Evolutionary conservation across 2,329 filamentous ascomycete species (phyloP).

Genomic region (Mariannaea elegans): DNA sequence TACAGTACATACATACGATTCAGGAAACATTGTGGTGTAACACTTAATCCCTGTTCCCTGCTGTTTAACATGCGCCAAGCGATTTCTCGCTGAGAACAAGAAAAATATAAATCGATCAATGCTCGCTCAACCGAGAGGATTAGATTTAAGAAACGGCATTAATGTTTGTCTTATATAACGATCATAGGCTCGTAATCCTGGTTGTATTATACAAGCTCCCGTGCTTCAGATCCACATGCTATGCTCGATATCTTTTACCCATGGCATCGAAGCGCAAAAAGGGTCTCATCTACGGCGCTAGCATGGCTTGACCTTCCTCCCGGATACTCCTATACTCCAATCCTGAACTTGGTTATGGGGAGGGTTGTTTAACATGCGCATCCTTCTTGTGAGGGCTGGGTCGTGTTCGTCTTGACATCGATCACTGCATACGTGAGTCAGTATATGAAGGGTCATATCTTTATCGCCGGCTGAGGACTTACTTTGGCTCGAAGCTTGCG

Average conservation of each 20-base stretch:
- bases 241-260: conserved; percentile 44
- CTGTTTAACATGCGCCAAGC: conserved; percentile 3
- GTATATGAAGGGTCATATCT: not conserved
- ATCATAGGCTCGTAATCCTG: conserved; percentile 45
- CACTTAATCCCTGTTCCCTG: conserved; percentile 7
- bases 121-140: not conserved
- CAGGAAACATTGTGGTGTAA: not conserved
- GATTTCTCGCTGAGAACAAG: too few species aligned
- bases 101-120: too few species aligned
- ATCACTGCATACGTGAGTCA: conserved; percentile 71
- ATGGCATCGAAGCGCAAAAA: conserved; percentile 28
- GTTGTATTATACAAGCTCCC: conserved; percentile 48
- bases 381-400: conserved; percentile 75
- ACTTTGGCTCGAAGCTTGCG: conserved; percentile 80
- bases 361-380: conserved; percentile 57
- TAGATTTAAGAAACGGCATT: conserved; percentile 33
- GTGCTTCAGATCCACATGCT: conserved; percentile 43
- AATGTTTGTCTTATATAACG: conserved; percentile 44
- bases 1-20: not conserved
- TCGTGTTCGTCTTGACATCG: conserved; percentile 85
- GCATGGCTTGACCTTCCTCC: conserved; percentile 32
- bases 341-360: conserved; percentile 23
- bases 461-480: conserved; percentile 49
- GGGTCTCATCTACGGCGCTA: conserved; percentile 27
- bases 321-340: conserved; percentile 39